These are phyloP conservation scores for Colletotrichum plurivorum DNA, from an alignment of 2,329 filamentous ascomycete genomes.

Conservation along the genomic window DNA sequence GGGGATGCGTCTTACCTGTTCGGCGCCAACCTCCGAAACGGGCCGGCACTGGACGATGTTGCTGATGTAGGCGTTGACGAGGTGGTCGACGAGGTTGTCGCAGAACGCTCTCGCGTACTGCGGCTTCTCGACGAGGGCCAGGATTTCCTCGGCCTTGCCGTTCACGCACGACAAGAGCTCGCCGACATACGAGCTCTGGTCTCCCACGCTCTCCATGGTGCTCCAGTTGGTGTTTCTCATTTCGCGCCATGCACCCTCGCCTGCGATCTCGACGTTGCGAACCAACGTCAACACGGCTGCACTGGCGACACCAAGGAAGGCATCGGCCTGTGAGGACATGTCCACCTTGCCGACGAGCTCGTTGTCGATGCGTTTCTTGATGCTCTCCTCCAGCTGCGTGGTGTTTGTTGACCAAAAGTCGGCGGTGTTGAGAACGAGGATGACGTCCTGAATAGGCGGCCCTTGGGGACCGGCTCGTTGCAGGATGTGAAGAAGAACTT, in stretches of 20 bases:
- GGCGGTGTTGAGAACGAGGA: constrained; percentile 93
- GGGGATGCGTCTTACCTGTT: constrained; percentile 73
- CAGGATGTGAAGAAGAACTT: constrained; percentile 83
- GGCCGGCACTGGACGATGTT: constrained; percentile 92
- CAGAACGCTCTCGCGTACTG: constrained; percentile 96
- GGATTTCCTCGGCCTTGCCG: constrained; percentile 78
- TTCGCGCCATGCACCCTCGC: constrained; percentile 92
- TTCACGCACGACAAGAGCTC: constrained; percentile 84
- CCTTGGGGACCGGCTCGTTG: constrained; percentile 68
- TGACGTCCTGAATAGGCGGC: constrained; percentile 78
- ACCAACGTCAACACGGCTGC: constrained; percentile 88
- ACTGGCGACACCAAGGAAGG: constrained; percentile 94
- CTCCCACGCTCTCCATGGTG: constrained; percentile 91
- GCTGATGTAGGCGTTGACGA: constrained; percentile 83
- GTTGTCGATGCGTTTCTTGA: constrained; percentile 89
- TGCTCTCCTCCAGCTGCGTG: constrained; percentile 93
- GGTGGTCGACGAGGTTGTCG: constrained; percentile 92
- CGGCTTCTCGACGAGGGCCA: constrained; percentile 85
- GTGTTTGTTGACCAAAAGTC: constrained; percentile 98
- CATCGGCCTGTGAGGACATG: constrained; percentile 91
- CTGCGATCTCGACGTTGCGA: constrained; percentile 83
- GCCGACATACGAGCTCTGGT: constrained; percentile 92
- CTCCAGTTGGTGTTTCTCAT: constrained; percentile 98
- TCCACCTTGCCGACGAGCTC: constrained; percentile 84
- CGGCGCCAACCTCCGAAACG: constrained; percentile 92